Base-by-base conservation (phyloP, 2,329 filamentous ascomycete genomes). In the Pseudogymnoascus sp. region DNA sequence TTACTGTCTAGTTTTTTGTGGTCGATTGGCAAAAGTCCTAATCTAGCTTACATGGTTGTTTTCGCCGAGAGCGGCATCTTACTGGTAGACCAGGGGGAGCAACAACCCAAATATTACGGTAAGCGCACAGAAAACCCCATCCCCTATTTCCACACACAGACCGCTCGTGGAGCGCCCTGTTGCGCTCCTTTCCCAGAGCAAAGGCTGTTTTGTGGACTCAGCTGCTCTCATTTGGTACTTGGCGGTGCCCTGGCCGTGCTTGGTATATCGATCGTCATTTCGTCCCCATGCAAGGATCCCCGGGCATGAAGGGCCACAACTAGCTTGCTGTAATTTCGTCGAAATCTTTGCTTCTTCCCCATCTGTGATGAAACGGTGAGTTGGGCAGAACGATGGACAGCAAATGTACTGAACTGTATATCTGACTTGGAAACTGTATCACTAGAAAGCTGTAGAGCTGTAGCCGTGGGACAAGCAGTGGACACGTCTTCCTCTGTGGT, bases 231-330 rank as follows among this genome's bases (percentile, higher is more conserved):
- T 60, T 38, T 60, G 38, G 23, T 60, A 60, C 33, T 60, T 41
- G 33, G 33, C 33, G 31, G 1, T n/a, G 31, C 39, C 33, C 58
- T 5, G 6, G 37, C 33, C 33, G 31, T 39, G 33, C 37, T 37
- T 60, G 58, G 58, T 60, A 38, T 41, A 60, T 41, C 58, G 58
- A 60, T 37, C 33, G 58, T 60, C 33, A 60, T 60, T 41, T 60
- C 49, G 33, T 41, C 31, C 33, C 58, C 58, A 37, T 41, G 33
- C 38, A 41, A 23, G 58, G 58, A 21, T 26, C 14, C 33, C 5
- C n/a, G n/a, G 29, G n/a, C 14, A n/a, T 60, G 58, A 41, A 60
- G 33, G 23, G 58, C 33, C 19, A 41, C 31, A 41, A 55, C 26
- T 55, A 55, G 26, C 49, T 31, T 14, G n/a, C 26, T 55, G 14